These are phyloP conservation scores for Sordariomycetes sp. DNA, from an alignment of 2,329 filamentous ascomycete species.

Conservation along the genomic window DNA sequence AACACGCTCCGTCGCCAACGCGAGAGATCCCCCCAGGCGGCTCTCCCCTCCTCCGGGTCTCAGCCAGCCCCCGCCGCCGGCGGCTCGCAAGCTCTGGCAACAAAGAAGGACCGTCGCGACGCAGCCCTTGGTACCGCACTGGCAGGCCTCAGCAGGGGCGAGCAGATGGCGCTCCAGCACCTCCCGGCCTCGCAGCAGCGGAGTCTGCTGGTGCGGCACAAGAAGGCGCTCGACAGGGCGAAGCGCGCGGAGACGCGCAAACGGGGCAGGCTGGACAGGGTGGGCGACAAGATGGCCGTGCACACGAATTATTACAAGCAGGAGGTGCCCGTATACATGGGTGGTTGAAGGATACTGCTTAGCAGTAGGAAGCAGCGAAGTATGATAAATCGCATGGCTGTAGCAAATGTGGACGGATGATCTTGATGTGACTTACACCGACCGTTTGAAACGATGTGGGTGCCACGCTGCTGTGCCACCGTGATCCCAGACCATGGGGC, in stretches of 20 bases:
- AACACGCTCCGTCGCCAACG: no score
- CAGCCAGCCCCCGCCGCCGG: no score
- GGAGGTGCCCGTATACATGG: constrained; percentile 1
- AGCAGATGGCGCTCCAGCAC: constrained; percentile 1
- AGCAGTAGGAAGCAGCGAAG: no score
- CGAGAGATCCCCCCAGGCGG: no score
- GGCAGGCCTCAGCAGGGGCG: not conserved
- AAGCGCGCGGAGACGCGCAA: not conserved
- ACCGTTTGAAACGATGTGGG: no score
- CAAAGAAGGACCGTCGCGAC: not conserved
- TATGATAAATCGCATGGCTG: no score
- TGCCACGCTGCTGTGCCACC: no score
- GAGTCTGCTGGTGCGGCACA: not conserved
- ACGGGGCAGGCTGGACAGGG: not conserved
- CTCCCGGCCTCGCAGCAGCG: not conserved
- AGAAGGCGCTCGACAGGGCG: not conserved
- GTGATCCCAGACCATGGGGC: no score
- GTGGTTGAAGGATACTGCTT: no score
- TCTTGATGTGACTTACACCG: no score
- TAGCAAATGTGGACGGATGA: no score
- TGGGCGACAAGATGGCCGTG: not conserved
- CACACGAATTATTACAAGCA: constrained; percentile 1
- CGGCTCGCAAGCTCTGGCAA: not conserved
- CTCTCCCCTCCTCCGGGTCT: no score
- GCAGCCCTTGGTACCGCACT: not conserved